phyloP scores from a whole-genome alignment of 139 green algal species.

The Tetradesmus lagerheimii region DNA sequence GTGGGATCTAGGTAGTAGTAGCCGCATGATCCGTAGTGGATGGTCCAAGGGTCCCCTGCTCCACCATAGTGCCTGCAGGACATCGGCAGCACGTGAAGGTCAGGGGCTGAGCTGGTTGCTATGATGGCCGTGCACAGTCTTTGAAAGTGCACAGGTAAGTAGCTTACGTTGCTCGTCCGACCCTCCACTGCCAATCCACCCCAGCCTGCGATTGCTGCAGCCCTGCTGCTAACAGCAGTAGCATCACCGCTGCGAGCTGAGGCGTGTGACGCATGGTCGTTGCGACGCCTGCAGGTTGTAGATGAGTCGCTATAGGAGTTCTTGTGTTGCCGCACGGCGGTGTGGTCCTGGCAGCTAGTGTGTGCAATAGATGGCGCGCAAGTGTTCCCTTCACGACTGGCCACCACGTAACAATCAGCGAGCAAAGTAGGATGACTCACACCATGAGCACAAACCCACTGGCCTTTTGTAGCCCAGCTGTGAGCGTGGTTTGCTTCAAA shows the following conservation, averaged over 20 bases:
- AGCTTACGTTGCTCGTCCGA: not conserved
- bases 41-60: slow-evolving; percentile 29
- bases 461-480: no score
- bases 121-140: not conserved
- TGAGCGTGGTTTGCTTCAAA: no score
- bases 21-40: slow-evolving; percentile 32
- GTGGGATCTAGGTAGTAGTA: slow-evolving; percentile 42
- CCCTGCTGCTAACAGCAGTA: not conserved
- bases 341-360: not conserved
- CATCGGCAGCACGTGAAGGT: not conserved
- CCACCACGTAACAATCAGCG: not conserved
- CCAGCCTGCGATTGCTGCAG: not conserved
- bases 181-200: not conserved
- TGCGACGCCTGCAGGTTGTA: not conserved
- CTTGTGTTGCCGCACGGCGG: no score
- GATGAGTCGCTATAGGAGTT: no score
- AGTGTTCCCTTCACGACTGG: no score
- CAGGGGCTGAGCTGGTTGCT: not conserved
- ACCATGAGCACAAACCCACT: no score
- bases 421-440: no score
- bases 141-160: not conserved
- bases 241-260: not conserved
- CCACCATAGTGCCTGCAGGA: not conserved
- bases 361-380: not conserved
- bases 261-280: not conserved